Evolutionary conservation across 495 filamentous ascomycete species (phyloP), one percentile per base, ranked within the genome.

Genomic region (Tuber magnatum): DNA sequence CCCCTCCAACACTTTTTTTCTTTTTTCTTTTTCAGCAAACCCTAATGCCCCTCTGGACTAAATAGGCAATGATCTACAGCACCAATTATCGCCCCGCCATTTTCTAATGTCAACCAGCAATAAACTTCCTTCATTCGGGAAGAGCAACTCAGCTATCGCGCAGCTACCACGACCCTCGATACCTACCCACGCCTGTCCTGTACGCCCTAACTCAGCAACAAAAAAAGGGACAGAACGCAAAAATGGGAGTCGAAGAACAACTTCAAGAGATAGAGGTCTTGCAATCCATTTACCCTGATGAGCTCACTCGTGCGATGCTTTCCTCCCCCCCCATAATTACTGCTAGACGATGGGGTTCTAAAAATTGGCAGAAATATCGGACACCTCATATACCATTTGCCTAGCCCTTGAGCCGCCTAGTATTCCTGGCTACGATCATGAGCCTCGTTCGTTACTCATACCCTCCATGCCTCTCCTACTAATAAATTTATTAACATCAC

Each of bases 261-360:
- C 85, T 89, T 72, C 94, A 99, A 86, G 95, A 99, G 86, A 91
- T 94, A 79, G 95, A 97, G 83, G 94, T 99, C 73, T 92, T 99
- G 78, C 93, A 94, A 81, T 97, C 94, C 73, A 99, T 99, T 80
- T 99, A 97, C 81, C 94, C 96, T 20, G 96, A 99, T 48, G 96
- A 99, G 84, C 97, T 98, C 71, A 92, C 91, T 88, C 92, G 94
- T 96, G 46, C 24, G 85, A 77, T 28, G 38, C 69, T 32, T 28
- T 6, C n/a, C 42, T 43, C 44, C 38, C 71, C n/a, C 77, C 51
- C 77, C 71, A 42, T 39, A 72, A 73, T 70, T 79, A 74, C 61
- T 74, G 78, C 24, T 3, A 71, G 78, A 71, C 48, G 81, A 70
- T 38, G 71, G 56, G 38, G 39, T 39, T n/a, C 35, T 12, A 72